Evolutionary conservation across 108 stramenopile species (phyloP), one percentile per base, ranked within the genome.

Genomic region (Fragilariopsis cylindrus): DNA sequence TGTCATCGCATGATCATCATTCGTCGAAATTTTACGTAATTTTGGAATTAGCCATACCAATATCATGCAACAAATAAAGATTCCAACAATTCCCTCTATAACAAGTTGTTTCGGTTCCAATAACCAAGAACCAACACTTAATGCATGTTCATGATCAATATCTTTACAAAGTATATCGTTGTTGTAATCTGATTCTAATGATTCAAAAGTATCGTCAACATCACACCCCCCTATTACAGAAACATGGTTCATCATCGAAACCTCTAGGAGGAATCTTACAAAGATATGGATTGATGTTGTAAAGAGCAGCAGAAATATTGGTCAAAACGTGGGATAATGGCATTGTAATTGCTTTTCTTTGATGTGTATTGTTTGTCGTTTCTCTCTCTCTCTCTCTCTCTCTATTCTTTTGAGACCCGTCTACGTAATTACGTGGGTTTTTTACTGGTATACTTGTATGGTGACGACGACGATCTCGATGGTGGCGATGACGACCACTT

Each of bases 81-180:
- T 68, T n/a, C 48, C 74, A 15, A 69, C 60, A 49, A 62, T 56
- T 4, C 55, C 57, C 40, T 75, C 74, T 18, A 68, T 50, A n/a
- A 68, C 45, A 18, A 55, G 66, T 11, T 53, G 48, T 49, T 52
- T 43, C 48, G 74, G 67, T 40, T 5, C 5, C 18, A 75, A 21
- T 43, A 69, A 48, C 72, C 72, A 73, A 57, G 55, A 57, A 8
- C 70, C 70, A 4, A 70, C 70, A 3, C 48, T 19, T 30, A 42
- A 57, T 21, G 70, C 53, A 13, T 57, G 21, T 52, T 52, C 56
- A 55, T 70, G 57, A 21, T 15, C 21, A 13, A 70, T 40, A n/a
- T 70, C 70, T 3, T 16, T 12, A 40, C 70, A 70, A 11, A 70
- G 55, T n/a, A 70, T 44, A 5, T 21, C 70, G 15, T 55, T 55